A percentile compares a stretch with the other conserved stretches of the same genome.
phyloP scores from a whole-genome alignment of 2,329 filamentous ascomycete species.

The Scytalidium sp. region DNA sequence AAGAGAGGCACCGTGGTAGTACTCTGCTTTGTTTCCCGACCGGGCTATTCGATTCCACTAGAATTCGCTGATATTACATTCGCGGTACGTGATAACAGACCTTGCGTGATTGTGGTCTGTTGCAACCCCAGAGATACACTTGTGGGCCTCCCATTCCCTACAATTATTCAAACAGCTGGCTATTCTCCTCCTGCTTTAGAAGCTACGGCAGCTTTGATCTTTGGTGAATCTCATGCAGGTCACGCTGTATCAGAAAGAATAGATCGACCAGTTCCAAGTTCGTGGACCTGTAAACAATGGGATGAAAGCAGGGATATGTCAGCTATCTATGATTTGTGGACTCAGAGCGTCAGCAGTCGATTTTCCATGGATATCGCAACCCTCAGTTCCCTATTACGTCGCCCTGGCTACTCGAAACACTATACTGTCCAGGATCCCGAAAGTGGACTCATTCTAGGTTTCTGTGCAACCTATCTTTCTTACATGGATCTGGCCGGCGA shows the following conservation, averaged over 20 bases:
- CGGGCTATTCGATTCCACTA: conserved; percentile 47
- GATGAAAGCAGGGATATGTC: conserved; percentile 23
- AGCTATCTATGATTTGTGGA: conserved; percentile 23
- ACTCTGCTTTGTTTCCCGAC: conserved; percentile 40
- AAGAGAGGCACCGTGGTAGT: conserved; percentile 37
- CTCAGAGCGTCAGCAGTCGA: conserved; percentile 21
- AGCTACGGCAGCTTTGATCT: conserved; percentile 49
- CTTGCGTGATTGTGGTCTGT: conserved; percentile 51
- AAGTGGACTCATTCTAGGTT: conserved; percentile 45
- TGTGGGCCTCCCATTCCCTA: conserved; percentile 42
- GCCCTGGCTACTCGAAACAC: conserved; percentile 55
- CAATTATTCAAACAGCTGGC: conserved; percentile 46
- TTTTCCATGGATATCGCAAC: conserved; percentile 42
- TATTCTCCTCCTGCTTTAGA: conserved; percentile 47
- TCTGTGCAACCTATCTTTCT: conserved; percentile 59
- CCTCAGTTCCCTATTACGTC: conserved; percentile 45
- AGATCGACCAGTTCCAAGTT: conserved; percentile 8
- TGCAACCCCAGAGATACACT: conserved; percentile 39
- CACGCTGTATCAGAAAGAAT: background rate
- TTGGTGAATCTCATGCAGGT: conserved; percentile 32
- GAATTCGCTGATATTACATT: conserved; percentile 41
- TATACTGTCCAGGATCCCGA: conserved; percentile 50
- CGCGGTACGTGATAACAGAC: conserved; percentile 43
- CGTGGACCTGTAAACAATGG: conserved; percentile 28
- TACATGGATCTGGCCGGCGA: conserved; percentile 52